Percentiles rank a stretch among this genome's conserved stretches.
phyloP scores from a whole-genome alignment of 352 stramenopile species.

The Globisporangium spinosum region DNA sequence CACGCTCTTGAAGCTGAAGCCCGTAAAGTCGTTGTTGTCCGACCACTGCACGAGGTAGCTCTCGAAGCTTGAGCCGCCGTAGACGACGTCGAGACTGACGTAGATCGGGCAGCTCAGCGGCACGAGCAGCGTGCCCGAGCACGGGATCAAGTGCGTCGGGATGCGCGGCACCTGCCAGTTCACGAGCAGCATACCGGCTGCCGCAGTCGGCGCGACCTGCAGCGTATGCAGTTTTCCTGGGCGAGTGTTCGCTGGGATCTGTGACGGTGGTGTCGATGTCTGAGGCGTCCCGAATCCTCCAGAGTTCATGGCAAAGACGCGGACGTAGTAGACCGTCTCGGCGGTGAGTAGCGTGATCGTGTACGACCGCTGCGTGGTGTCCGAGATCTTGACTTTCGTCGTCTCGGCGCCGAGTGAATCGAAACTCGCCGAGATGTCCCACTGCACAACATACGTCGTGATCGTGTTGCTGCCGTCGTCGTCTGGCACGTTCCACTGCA shows the following conservation, averaged over 20 bases:
- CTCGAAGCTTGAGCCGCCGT: constrained; percentile 86
- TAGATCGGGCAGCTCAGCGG: constrained; percentile 55
- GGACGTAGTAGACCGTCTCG: constrained; percentile 84
- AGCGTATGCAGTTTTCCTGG: constrained; percentile 71
- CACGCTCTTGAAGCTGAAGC: constrained; percentile 65
- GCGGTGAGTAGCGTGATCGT: constrained; percentile 81
- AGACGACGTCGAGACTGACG: constrained; percentile 83
- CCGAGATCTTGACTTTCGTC: constrained; percentile 55
- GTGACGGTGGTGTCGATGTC: constrained; percentile 41
- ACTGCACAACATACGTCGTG: constrained; percentile 90
- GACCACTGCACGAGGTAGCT: constrained; percentile 94
- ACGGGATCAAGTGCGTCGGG: constrained; percentile 66
- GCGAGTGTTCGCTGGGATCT: constrained; percentile 46
- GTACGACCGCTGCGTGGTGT: constrained; percentile 66
- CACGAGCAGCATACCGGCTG: constrained; percentile 38
- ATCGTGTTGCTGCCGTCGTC: constrained; percentile 90
- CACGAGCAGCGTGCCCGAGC: constrained; percentile 49
- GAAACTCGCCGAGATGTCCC: constrained; percentile 89
- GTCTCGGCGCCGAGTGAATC: constrained; percentile 66
- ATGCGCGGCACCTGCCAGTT: constrained; percentile 63
- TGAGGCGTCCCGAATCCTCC: constrained; percentile 56
- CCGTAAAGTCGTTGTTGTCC: constrained; percentile 58
- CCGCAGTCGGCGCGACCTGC: constrained; percentile 26
- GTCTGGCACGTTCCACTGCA: constrained; percentile 77
- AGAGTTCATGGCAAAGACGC: constrained; percentile 79